Percentiles rank a stretch among this genome's conserved stretches.
These are phyloP conservation scores for Letharia lupina DNA, from an alignment of 495 filamentous ascomycete genomes.

Conservation along the genomic window DNA sequence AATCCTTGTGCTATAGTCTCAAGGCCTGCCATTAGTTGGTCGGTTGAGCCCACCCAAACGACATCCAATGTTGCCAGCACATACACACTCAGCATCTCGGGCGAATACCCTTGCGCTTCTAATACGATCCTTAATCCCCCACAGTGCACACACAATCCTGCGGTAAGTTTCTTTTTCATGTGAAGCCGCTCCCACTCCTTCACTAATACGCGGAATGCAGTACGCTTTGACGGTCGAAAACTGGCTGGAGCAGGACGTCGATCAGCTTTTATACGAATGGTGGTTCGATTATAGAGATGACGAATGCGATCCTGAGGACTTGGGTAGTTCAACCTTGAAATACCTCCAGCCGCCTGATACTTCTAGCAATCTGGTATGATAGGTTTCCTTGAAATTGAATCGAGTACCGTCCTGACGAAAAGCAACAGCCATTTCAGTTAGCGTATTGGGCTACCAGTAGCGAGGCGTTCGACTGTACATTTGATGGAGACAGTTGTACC, in stretches of 20 bases:
- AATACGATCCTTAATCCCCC: constrained; percentile 2
- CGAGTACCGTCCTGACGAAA: neutral
- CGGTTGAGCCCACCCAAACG: neutral
- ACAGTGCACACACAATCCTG: constrained; percentile 1
- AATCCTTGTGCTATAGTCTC: neutral
- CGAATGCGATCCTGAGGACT: neutral
- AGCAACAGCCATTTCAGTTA: neutral
- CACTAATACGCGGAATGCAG: neutral
- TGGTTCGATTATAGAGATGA: neutral
- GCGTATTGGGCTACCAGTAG: constrained; percentile 1
- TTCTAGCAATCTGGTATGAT: neutral
- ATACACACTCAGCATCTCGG: constrained; percentile 7
- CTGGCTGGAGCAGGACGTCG: neutral
- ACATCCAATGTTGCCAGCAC: neutral
- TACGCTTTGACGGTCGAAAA: neutral
- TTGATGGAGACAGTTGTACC: neutral
- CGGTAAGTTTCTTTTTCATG: neutral
- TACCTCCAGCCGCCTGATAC: neutral
- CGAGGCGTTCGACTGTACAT: neutral
- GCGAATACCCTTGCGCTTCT: constrained; percentile 4
- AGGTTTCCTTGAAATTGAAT: too few species aligned
- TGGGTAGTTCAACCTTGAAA: neutral
- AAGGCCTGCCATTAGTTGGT: neutral
- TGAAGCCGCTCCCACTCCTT: too few species aligned
- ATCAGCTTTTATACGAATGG: constrained; percentile 5